Evolutionary conservation across 805 yeast species (phyloP).

Genomic region (Myxozyma kluyveri): DNA sequence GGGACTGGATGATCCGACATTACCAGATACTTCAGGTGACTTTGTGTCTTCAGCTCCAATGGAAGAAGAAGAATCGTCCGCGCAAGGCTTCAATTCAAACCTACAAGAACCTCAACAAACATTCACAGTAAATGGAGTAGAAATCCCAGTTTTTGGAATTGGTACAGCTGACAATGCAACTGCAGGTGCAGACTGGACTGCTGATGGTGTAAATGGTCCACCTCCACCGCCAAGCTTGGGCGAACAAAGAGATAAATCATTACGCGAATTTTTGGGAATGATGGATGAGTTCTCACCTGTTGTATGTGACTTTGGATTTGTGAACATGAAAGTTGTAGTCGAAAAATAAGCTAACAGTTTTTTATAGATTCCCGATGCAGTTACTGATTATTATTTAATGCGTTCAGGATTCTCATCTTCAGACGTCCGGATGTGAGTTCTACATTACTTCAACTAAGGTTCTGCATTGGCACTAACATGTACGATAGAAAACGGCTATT

Average conservation of each 20-base stretch:
- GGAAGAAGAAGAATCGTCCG: no score
- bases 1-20: background rate
- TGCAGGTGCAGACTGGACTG: slow-evolving; percentile 7
- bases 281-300: slow-evolving; percentile 95
- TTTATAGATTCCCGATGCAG: slow-evolving; percentile 64
- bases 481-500: slow-evolving; percentile 59
- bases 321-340: slow-evolving; percentile 5
- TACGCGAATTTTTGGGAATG: slow-evolving; percentile 78
- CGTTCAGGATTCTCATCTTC: slow-evolving; percentile 81
- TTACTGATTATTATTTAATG: slow-evolving; percentile 77
- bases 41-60: no score
- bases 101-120: background rate
- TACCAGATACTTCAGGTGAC: no score
- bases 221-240: slow-evolving; percentile 18
- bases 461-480: slow-evolving; percentile 25
- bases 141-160: slow-evolving; percentile 7
- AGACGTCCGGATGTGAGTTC: slow-evolving; percentile 56
- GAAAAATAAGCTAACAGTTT: background rate
- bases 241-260: slow-evolving; percentile 55
- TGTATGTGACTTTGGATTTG: slow-evolving; percentile 75
- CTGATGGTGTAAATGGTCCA: background rate
- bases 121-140: slow-evolving; percentile 12
- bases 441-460: background rate
- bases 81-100: background rate
- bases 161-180: background rate